phyloP scores from a whole-genome alignment of 495 filamentous ascomycete genomes.

The Hypoxylon subgilvum region DNA sequence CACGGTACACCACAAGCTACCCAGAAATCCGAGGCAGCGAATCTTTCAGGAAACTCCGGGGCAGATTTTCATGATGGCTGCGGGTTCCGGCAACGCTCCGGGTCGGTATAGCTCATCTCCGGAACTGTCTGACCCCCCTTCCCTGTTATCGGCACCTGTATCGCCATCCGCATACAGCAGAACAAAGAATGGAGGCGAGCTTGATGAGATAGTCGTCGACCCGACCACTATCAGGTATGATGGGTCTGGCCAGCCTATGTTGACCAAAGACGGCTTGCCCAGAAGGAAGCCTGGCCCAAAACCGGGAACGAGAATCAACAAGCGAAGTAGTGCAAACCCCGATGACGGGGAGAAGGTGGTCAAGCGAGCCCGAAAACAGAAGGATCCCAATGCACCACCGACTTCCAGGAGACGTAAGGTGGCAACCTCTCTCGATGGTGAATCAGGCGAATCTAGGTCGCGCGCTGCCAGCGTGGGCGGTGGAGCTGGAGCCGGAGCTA shows the following conservation, averaged over 20 bases:
- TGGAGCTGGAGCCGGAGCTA: slow-evolving; percentile 31
- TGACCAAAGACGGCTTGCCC: slow-evolving; percentile 55
- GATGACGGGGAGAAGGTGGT: slow-evolving; percentile 59
- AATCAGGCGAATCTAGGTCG: slow-evolving; percentile 24
- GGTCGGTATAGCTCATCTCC: slow-evolving; percentile 39
- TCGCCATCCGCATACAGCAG: slow-evolving; percentile 29
- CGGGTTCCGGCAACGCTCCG: slow-evolving; percentile 29
- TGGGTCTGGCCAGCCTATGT: slow-evolving; percentile 39
- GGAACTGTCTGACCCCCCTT: slow-evolving; percentile 41
- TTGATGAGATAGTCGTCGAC: slow-evolving; percentile 43
- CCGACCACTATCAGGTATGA: slow-evolving; percentile 41
- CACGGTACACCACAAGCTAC: too few relatives aligned
- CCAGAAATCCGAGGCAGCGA: too few relatives aligned
- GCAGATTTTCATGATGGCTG: slow-evolving; percentile 26
- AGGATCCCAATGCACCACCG: slow-evolving; percentile 61
- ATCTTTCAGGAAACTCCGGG: too few relatives aligned
- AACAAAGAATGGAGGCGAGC: slow-evolving; percentile 37
- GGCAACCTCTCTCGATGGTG: slow-evolving; percentile 35
- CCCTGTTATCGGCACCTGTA: slow-evolving; percentile 37
- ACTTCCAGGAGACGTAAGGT: slow-evolving; percentile 59
- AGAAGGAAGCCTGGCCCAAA: slow-evolving; percentile 60
- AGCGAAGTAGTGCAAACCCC: slow-evolving; percentile 43
- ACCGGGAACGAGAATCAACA: slow-evolving; percentile 55
- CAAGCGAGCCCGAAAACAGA: slow-evolving; percentile 61
- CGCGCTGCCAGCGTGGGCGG: slow-evolving; percentile 39